Conservation (phyloP, 176 grass and related monocot genomes). For the Eremochloa ophiuroides region DNA sequence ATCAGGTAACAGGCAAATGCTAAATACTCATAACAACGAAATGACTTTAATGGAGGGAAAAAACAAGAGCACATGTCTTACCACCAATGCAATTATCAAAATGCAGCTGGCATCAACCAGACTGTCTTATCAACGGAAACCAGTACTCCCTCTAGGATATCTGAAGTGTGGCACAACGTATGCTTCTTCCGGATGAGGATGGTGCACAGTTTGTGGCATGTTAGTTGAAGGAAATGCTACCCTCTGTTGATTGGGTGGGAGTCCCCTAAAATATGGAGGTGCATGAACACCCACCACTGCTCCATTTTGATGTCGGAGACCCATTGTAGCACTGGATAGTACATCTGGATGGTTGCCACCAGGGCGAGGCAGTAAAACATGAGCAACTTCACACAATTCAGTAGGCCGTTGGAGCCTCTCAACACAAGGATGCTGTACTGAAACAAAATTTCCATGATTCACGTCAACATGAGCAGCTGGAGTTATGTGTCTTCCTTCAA, state of each 20-base stretch:
- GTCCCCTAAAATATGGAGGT: neutral
- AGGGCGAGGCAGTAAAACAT: neutral
- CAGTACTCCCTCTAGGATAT: slow-evolving; percentile 2
- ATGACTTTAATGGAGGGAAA: neutral
- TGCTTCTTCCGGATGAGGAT: neutral
- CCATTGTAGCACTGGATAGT: neutral
- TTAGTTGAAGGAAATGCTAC: neutral
- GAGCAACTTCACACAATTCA: slow-evolving; percentile 20
- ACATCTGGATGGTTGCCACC: slow-evolving; percentile 1
- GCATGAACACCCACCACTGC: neutral
- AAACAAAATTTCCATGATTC: neutral
- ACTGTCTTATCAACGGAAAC: slow-evolving; percentile 23
- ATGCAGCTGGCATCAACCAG: neutral
- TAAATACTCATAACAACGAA: neutral
- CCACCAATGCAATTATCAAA: neutral
- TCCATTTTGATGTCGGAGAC: neutral
- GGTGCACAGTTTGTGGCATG: neutral
- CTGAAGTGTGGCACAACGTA: neutral
- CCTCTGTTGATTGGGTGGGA: neutral
- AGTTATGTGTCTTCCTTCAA: slow-evolving; percentile 12
- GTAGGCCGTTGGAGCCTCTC: neutral
- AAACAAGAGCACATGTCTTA: neutral
- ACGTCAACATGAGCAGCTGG: neutral
- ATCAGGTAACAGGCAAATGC: neutral
- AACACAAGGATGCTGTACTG: neutral